Evolutionary conservation across 805 yeast species (phyloP).

Genomic region (Myxozyma monticola): DNA sequence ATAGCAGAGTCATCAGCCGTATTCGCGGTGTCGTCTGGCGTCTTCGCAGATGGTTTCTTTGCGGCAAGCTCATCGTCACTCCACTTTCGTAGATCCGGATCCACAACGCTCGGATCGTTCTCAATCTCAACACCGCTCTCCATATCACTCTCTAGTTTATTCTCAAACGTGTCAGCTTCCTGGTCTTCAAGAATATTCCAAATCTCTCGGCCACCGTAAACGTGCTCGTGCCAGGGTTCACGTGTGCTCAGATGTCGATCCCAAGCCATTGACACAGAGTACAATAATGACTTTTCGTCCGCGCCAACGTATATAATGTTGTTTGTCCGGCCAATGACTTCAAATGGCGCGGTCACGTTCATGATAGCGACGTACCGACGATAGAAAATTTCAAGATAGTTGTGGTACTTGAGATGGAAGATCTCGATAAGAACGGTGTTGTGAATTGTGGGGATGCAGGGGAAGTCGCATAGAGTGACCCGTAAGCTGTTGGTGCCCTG

Average conservation of each 20-base stretch:
- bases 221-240: conserved; percentile 15
- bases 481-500: conserved; percentile 26
- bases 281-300: conserved; percentile 16
- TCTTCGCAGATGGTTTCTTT: no score
- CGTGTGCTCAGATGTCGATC: conserved; percentile 8
- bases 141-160: background rate
- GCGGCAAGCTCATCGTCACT: background rate
- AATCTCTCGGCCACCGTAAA: conserved; percentile 19
- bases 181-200: conserved; percentile 18
- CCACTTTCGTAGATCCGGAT: background rate
- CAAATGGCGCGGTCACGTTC: conserved; percentile 28
- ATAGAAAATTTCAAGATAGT: conserved; percentile 13
- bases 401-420: conserved; percentile 19
- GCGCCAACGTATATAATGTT: conserved; percentile 23
- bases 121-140: no score
- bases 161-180: conserved; percentile 7
- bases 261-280: conserved; percentile 24
- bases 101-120: no score
- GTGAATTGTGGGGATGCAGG: conserved; percentile 29
- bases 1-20: background rate
- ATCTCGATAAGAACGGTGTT: conserved; percentile 25
- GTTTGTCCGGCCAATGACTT: conserved; percentile 24
- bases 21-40: no score
- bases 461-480: conserved; percentile 28
- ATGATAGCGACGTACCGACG: conserved; percentile 21